Conservation (phyloP, 176 grass and related monocot genomes). For the Urochloa ruziziensis region DNA sequence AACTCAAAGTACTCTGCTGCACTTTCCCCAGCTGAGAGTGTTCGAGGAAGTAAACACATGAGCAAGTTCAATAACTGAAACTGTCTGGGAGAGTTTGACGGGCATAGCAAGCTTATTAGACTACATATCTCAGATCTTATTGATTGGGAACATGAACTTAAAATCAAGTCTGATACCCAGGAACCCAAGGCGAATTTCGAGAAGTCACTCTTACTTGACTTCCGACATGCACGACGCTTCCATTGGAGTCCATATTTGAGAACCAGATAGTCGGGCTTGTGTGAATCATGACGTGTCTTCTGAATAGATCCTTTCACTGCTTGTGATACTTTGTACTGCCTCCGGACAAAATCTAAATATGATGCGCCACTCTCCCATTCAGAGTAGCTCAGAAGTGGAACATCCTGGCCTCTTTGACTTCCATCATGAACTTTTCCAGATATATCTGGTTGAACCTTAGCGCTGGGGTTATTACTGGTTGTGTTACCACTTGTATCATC, state of each 20-base stretch:
- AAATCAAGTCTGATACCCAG: constrained; percentile 95
- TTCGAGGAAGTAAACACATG: constrained; percentile 76
- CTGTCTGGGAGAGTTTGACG: constrained; percentile 68
- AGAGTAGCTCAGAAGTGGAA: constrained; percentile 87
- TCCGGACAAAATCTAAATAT: constrained; percentile 94
- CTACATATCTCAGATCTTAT: constrained; percentile 95
- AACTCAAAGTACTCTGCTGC: constrained; percentile 96
- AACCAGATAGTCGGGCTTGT: constrained; percentile 77
- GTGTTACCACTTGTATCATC: constrained; percentile 48
- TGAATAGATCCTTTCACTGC: constrained; percentile 56
- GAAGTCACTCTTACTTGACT: constrained; percentile 76
- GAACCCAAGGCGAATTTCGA: constrained; percentile 90
- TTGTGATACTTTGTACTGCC: constrained; percentile 92
- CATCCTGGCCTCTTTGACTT: constrained; percentile 58
- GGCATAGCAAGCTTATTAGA: constrained; percentile 86
- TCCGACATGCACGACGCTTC: constrained; percentile 79
- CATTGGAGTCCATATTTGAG: constrained; percentile 93
- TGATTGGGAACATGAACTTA: constrained; percentile 97
- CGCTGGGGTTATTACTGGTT: constrained; percentile 31
- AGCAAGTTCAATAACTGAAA: constrained; percentile 96
- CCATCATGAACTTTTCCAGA: constrained; percentile 48
- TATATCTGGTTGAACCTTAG: constrained; percentile 52
- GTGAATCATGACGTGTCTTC: constrained; percentile 50
- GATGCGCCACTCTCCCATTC: constrained; percentile 97
- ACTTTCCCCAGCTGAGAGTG: constrained; percentile 78